Percentiles rank a stretch among this genome's conserved stretches.
Conservation (phyloP, 1,139 yeast genomes). For the Scheffersomyces parashehatae region DNA sequence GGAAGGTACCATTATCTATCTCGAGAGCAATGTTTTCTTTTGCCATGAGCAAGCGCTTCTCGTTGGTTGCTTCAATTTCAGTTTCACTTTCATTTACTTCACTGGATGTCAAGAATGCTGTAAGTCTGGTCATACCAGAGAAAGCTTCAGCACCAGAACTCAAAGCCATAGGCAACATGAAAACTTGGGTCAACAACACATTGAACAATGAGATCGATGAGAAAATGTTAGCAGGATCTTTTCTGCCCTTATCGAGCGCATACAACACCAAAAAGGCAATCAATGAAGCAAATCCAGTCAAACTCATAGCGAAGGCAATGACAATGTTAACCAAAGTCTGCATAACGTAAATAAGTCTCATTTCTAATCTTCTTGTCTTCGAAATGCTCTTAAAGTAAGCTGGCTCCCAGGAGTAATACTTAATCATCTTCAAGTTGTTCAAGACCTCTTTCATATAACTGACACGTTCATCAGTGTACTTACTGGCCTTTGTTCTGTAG, state of each 20-base stretch:
- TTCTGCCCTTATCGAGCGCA: slow-evolving; percentile 5
- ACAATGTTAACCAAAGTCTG: slow-evolving; percentile 12
- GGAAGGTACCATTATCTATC: slow-evolving; percentile 28
- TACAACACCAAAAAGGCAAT: slow-evolving; percentile 14
- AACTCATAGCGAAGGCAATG: slow-evolving; percentile 10
- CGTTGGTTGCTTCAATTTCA: slow-evolving; percentile 10
- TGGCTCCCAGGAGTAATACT: slow-evolving; percentile 20
- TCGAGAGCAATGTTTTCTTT: slow-evolving; percentile 22
- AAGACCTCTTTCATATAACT: slow-evolving; percentile 17
- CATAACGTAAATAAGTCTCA: slow-evolving; percentile 10
- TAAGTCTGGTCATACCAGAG: slow-evolving; percentile 11
- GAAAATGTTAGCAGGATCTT: slow-evolving; percentile 16
- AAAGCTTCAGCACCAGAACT: slow-evolving; percentile 12
- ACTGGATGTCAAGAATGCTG: slow-evolving; percentile 27
- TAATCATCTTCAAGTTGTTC: slow-evolving; percentile 18
- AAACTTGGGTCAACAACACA: slow-evolving; percentile 9
- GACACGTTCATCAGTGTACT: slow-evolving; percentile 16
- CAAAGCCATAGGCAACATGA: slow-evolving; percentile 14
- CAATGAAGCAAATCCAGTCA: slow-evolving; percentile 12
- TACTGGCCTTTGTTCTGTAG: slow-evolving; percentile 3
- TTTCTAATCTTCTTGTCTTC: slow-evolving; percentile 8
- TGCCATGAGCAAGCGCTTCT: slow-evolving; percentile 18
- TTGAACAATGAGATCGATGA: slow-evolving; percentile 16
- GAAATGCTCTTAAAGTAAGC: slow-evolving; percentile 13
- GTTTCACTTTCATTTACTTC: slow-evolving; percentile 15